Evolutionary conservation across 2,329 filamentous ascomycete genomes (phyloP).

Genomic region (Penicillium griseofulvum): DNA sequence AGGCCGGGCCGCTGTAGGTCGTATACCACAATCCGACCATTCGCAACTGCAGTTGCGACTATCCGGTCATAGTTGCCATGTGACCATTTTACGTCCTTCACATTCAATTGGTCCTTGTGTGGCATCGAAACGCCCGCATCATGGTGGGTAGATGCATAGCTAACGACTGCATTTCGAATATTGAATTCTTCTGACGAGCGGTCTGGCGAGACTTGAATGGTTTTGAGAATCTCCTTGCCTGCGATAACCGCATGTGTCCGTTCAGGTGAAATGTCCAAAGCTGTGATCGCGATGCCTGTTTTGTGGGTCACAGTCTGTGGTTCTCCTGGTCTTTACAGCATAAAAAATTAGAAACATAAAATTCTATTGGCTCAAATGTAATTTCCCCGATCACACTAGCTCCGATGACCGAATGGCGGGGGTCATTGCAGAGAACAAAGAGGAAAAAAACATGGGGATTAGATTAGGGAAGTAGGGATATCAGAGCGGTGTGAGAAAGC

Average conservation of each 20-base stretch:
- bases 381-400: conserved; percentile 4
- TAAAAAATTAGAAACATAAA: conserved; percentile 25
- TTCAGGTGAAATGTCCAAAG: conserved; percentile 62
- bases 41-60: conserved; percentile 63
- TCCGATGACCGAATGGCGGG: conserved; percentile 9
- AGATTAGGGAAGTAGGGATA: conserved; percentile 9
- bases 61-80: conserved; percentile 59
- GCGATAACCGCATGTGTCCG: conserved; percentile 64
- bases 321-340: conserved; percentile 35
- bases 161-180: conserved; percentile 59
- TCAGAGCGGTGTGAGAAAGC: conserved; percentile 17
- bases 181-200: conserved; percentile 62
- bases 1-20: conserved; percentile 61
- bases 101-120: conserved; percentile 59
- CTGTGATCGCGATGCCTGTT: conserved; percentile 63
- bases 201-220: conserved; percentile 57
- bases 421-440: conserved; percentile 2
- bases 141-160: conserved; percentile 54
- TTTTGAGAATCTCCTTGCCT: conserved; percentile 65
- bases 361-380: conserved; percentile 10
- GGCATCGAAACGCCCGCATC: conserved; percentile 47
- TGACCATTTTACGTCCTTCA: conserved; percentile 67
- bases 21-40: conserved; percentile 64
- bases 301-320: conserved; percentile 59
- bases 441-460: background rate